These are phyloP conservation scores for Camellia oleifera DNA, from an alignment of 179 eudicot genomes.

Conservation along the genomic window DNA sequence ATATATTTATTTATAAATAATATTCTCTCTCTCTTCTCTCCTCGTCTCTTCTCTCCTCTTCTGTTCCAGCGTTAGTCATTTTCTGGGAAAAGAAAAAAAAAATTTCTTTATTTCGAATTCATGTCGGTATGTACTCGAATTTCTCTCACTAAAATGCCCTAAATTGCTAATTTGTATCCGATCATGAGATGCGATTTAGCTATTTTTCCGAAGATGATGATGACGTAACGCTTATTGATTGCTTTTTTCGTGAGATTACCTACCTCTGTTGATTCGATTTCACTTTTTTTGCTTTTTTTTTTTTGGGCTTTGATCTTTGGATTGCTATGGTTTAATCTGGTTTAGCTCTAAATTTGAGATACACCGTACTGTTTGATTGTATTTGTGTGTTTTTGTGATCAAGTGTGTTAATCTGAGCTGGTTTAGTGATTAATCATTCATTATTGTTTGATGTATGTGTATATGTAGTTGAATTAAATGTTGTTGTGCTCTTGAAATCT, in stretches of 20 bases:
- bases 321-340: not conserved
- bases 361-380: not conserved
- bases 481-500: not conserved
- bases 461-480: not conserved
- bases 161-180: not conserved
- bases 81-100: slow-evolving; percentile 3
- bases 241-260: not conserved
- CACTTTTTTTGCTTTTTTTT: not conserved
- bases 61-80: not conserved
- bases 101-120: not conserved
- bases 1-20: too few relatives aligned
- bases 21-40: slow-evolving; percentile 1
- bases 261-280: slow-evolving; percentile 3
- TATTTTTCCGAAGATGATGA: not conserved
- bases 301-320: not conserved
- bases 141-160: not conserved
- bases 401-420: not conserved
- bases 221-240: not conserved
- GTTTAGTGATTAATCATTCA: not conserved
- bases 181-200: not conserved
- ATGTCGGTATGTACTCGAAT: slow-evolving; percentile 19
- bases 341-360: not conserved
- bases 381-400: not conserved
- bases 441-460: not conserved
- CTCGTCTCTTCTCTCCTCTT: not conserved